phyloP scores from a whole-genome alignment of 1,284 basidiomycete genomes.

The Fomitopsis pinicola region DNA sequence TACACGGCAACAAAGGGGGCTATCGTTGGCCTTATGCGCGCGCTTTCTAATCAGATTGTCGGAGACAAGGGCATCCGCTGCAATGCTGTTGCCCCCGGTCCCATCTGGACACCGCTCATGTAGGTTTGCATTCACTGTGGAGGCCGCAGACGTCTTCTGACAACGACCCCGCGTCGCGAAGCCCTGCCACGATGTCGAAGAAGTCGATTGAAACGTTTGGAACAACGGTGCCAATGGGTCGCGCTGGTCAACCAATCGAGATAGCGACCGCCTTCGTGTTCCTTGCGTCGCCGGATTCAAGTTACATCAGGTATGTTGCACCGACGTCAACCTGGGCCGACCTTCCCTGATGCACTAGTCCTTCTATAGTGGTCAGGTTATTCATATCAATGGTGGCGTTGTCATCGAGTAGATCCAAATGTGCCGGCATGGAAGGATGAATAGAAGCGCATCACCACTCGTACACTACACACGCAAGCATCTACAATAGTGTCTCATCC shows the following conservation, averaged over 20 bases:
- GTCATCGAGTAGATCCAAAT: constrained; percentile 26
- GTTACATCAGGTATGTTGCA: constrained; percentile 39
- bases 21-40: constrained; percentile 42
- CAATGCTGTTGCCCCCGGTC: constrained; percentile 47
- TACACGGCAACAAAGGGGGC: constrained; percentile 57
- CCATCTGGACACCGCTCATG: constrained; percentile 52
- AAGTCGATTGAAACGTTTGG: constrained; percentile 42
- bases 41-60: constrained; percentile 50
- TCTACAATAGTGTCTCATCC: not conserved
- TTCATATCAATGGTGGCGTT: constrained; percentile 35
- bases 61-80: constrained; percentile 47
- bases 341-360: not conserved
- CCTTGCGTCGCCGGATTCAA: constrained; percentile 46
- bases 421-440: not conserved
- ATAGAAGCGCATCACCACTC: constrained; percentile 1
- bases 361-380: constrained; percentile 29
- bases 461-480: not conserved
- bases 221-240: constrained; percentile 39
- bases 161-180: not conserved
- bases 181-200: constrained; percentile 44
- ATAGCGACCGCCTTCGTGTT: constrained; percentile 51
- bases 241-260: constrained; percentile 54
- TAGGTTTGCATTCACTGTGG: constrained; percentile 13
- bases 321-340: not conserved
- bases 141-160: not conserved